Evolutionary conservation across 2,329 filamentous ascomycete genomes (phyloP).

Genomic region (Paecilomyces sp.): DNA sequence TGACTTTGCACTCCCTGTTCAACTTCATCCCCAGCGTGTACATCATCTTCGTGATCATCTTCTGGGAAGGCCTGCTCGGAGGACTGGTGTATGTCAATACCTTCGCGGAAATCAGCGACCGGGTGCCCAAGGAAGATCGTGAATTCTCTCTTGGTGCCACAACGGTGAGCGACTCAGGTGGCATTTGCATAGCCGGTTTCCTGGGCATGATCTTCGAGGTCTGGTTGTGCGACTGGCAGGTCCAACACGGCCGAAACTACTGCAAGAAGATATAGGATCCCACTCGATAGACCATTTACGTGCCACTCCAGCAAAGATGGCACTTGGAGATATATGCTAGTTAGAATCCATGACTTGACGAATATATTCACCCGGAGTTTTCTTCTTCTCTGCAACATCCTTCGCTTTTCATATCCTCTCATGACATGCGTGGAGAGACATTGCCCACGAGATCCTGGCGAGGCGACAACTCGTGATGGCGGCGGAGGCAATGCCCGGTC

Average conservation of each 20-base stretch:
- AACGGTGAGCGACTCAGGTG: slow-evolving; percentile 83
- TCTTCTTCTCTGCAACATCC: neutral
- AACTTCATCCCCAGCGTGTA: slow-evolving; percentile 81
- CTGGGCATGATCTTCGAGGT: slow-evolving; percentile 77
- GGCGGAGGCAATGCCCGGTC: neutral
- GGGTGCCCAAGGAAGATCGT: slow-evolving; percentile 65
- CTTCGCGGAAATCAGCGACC: slow-evolving; percentile 88
- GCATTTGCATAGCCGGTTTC: slow-evolving; percentile 83
- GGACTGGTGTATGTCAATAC: slow-evolving; percentile 93
- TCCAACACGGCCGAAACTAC: slow-evolving; percentile 68
- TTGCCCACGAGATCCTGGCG: neutral
- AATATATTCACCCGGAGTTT: neutral
- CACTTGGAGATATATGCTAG: neutral
- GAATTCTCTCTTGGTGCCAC: slow-evolving; percentile 90
- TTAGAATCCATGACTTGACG: neutral
- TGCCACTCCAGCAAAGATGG: neutral
- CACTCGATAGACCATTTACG: neutral
- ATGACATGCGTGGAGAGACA: neutral
- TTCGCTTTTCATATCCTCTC: neutral
- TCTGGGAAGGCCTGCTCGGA: slow-evolving; percentile 91
- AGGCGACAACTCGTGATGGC: neutral
- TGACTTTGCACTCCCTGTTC: slow-evolving; percentile 70
- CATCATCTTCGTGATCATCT: slow-evolving; percentile 74
- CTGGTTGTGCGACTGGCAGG: slow-evolving; percentile 76
- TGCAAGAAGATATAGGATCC: slow-evolving; percentile 46